Conservation (phyloP, 2,329 filamentous ascomycete species). For the Sclerotiophoma versabilis region DNA sequence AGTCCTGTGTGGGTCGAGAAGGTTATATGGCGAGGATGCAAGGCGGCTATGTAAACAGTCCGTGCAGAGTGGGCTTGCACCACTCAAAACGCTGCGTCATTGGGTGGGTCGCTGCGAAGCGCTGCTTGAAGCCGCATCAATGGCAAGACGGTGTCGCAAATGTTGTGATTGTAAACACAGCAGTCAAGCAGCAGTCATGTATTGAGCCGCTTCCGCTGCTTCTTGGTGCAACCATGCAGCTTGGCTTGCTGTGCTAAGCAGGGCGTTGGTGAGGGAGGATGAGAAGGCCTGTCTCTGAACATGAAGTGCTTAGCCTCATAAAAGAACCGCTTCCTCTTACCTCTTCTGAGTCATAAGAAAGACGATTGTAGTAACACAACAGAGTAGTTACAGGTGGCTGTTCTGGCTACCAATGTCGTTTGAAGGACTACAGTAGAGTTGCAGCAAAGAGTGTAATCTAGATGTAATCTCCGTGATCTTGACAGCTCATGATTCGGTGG, state of each 20-base stretch:
- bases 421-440: too few species aligned
- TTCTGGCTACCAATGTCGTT: too few species aligned
- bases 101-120: slow-evolving; percentile 4
- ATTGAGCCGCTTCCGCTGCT: slow-evolving; percentile 14
- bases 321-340: too few species aligned
- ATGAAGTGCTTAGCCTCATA: too few species aligned
- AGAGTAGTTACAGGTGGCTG: too few species aligned
- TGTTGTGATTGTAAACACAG: slow-evolving; percentile 20
- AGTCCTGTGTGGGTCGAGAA: slow-evolving; percentile 36
- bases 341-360: too few species aligned
- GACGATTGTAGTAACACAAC: too few species aligned
- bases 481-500: too few species aligned
- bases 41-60: slow-evolving; percentile 20
- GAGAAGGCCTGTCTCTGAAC: neutral
- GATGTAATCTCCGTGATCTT: too few species aligned
- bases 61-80: slow-evolving; percentile 1
- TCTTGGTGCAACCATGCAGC: slow-evolving; percentile 1
- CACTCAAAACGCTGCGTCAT: slow-evolving; percentile 13
- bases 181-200: slow-evolving; percentile 11
- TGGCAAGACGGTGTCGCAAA: slow-evolving; percentile 8
- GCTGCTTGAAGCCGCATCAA: slow-evolving; percentile 1
- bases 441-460: too few species aligned
- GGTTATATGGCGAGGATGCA: slow-evolving; percentile 14
- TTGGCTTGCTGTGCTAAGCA: neutral
- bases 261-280: too few species aligned